Percentiles rank a stretch among this genome's conserved stretches.
phyloP scores from a whole-genome alignment of 306 rosid genomes.

The Ceratonia siliqua region DNA sequence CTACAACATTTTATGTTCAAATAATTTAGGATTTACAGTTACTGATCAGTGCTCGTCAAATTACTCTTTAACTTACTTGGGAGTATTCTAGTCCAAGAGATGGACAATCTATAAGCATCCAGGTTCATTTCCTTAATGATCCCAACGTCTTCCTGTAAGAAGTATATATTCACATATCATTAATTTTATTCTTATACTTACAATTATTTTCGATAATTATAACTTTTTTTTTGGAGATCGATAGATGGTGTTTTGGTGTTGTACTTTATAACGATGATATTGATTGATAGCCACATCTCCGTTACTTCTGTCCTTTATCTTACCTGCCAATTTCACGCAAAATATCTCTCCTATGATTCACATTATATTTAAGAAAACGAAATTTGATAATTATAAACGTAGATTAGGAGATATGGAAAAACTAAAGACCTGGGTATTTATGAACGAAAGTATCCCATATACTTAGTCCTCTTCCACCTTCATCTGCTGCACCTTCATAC shows the following conservation, averaged over 20 bases:
- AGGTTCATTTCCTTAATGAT: not conserved
- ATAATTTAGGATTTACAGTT: no score
- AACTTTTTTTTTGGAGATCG: no score
- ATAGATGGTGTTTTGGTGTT: not conserved
- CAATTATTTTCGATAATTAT: no score
- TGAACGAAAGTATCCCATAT: constrained; percentile 4
- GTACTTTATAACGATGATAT: constrained; percentile 31
- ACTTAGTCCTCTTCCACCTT: constrained; percentile 7
- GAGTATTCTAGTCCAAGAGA: not conserved
- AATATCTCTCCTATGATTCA: not conserved
- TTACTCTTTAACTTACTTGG: not conserved
- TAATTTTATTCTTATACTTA: not conserved
- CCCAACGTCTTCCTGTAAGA: not conserved
- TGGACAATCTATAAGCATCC: not conserved
- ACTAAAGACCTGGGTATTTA: constrained; percentile 15
- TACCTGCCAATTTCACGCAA: not conserved
- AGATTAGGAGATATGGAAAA: no score
- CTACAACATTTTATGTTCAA: no score
- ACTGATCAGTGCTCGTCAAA: not conserved
- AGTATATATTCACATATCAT: not conserved
- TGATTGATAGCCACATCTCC: constrained; percentile 37
- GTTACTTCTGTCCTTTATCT: not conserved
- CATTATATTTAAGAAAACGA: no score
- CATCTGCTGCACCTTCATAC: constrained; percentile 2
- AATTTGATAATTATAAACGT: no score